Percentiles rank a stretch among this genome's conserved stretches.
These are phyloP conservation scores for Pseudogymnoascus sp. DNA, from an alignment of 2,329 filamentous ascomycete species.

Conservation along the genomic window DNA sequence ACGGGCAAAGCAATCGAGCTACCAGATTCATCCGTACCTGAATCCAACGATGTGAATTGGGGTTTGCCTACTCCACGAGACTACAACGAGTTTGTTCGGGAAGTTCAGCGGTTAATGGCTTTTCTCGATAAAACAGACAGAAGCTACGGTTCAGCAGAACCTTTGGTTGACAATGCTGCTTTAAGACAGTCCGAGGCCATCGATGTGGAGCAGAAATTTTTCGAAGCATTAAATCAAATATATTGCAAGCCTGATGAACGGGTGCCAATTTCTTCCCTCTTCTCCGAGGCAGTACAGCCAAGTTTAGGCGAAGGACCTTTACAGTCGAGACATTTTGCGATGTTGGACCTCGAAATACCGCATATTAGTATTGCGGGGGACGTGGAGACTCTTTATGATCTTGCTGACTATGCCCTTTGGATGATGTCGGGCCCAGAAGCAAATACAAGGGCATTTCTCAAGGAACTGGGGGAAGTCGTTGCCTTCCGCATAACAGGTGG, in stretches of 20 bases:
- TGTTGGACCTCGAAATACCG: slow-evolving; percentile 25
- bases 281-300: slow-evolving; percentile 10
- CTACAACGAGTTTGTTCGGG: slow-evolving; percentile 39
- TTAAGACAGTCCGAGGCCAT: slow-evolving; percentile 19
- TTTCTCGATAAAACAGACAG: slow-evolving; percentile 55
- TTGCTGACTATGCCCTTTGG: slow-evolving; percentile 29
- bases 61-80: slow-evolving; percentile 13
- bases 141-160: slow-evolving; percentile 49
- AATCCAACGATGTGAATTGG: slow-evolving; percentile 12
- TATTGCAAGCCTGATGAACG: slow-evolving; percentile 10
- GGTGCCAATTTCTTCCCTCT: slow-evolving; percentile 2
- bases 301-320: background rate
- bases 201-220: slow-evolving; percentile 21
- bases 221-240: slow-evolving; percentile 13
- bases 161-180: slow-evolving; percentile 31
- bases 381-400: slow-evolving; percentile 27
- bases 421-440: slow-evolving; percentile 18
- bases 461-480: slow-evolving; percentile 40
- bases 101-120: slow-evolving; percentile 55
- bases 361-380: slow-evolving; percentile 17
- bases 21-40: slow-evolving; percentile 12
- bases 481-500: slow-evolving; percentile 38
- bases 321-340: slow-evolving; percentile 22
- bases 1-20: slow-evolving; percentile 43
- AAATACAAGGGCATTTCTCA: slow-evolving; percentile 24